phyloP scores from a whole-genome alignment of 2,329 filamentous ascomycete species.

The Aureobasidium uvarum region DNA sequence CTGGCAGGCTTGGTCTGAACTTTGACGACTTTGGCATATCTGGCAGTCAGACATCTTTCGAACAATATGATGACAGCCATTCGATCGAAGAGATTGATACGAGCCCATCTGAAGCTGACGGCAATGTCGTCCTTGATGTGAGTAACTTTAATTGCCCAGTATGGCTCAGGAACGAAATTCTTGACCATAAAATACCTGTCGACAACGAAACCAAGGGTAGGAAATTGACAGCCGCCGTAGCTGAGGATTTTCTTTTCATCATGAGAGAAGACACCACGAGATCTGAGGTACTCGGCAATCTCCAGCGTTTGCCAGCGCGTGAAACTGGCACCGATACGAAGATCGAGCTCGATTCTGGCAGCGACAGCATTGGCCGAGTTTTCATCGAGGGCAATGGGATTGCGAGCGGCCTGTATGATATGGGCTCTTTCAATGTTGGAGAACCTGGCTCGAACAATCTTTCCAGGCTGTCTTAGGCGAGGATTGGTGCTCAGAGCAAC shows the following conservation, averaged over 20 bases:
- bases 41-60: conserved; percentile 76
- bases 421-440: conserved; percentile 97
- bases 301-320: conserved; percentile 77
- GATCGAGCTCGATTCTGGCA: conserved; percentile 85
- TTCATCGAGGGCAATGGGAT: conserved; percentile 76
- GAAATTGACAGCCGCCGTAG: conserved; percentile 80
- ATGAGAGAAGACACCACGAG: neutral
- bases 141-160: conserved; percentile 87
- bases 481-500: conserved; percentile 73
- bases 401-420: conserved; percentile 76
- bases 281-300: neutral
- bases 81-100: conserved; percentile 83
- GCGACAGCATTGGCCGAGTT: conserved; percentile 83
- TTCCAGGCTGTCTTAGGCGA: conserved; percentile 52
- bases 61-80: conserved; percentile 77
- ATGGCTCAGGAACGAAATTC: conserved; percentile 87
- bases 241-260: conserved; percentile 55
- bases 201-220: conserved; percentile 93
- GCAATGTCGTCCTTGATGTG: conserved; percentile 74
- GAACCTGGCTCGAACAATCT: conserved; percentile 83
- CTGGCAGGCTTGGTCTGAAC: conserved; percentile 88
- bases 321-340: conserved; percentile 89
- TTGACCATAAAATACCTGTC: conserved; percentile 92
- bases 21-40: conserved; percentile 74
- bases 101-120: conserved; percentile 80